A percentile compares a stretch with the other conserved stretches of the same genome.
phyloP scores from a whole-genome alignment of 345 rosid species.

The Euphorbia peplus region DNA sequence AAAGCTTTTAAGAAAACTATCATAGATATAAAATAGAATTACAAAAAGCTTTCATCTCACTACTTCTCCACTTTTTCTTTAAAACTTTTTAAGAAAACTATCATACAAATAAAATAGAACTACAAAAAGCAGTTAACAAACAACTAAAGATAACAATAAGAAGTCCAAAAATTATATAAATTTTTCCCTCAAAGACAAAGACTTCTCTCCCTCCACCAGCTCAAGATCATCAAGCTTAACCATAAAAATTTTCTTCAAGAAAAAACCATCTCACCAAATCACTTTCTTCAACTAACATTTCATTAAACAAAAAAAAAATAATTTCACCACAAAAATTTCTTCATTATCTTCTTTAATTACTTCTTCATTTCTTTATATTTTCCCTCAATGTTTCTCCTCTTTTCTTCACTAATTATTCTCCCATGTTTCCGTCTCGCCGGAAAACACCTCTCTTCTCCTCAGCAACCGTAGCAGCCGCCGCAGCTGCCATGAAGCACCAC shows the following conservation, averaged over 20 bases:
- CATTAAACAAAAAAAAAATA: not conserved
- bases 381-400: conserved; percentile 18
- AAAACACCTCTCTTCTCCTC: conserved; percentile 32
- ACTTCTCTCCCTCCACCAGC: conserved; percentile 50
- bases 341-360: conserved; percentile 10
- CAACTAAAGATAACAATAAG: not conserved
- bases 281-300: conserved; percentile 29
- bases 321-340: too few relatives aligned
- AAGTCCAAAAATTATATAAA: not conserved
- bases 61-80: conserved; percentile 23
- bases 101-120: not conserved
- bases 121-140: not conserved
- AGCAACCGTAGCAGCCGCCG: conserved; percentile 28
- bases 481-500: conserved; percentile 64
- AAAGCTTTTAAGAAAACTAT: too few relatives aligned
- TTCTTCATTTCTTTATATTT: conserved; percentile 26
- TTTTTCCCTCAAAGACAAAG: conserved; percentile 28
- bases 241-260: conserved; percentile 40
- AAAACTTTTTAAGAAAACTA: too few relatives aligned
- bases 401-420: not conserved
- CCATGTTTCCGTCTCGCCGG: conserved; percentile 49
- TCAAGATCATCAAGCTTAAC: conserved; percentile 33
- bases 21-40: too few relatives aligned
- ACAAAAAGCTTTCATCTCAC: conserved; percentile 38
- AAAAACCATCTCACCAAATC: conserved; percentile 66